Conservation (phyloP, 2,329 filamentous ascomycete species). For the Domatiomyces catenatus region DNA sequence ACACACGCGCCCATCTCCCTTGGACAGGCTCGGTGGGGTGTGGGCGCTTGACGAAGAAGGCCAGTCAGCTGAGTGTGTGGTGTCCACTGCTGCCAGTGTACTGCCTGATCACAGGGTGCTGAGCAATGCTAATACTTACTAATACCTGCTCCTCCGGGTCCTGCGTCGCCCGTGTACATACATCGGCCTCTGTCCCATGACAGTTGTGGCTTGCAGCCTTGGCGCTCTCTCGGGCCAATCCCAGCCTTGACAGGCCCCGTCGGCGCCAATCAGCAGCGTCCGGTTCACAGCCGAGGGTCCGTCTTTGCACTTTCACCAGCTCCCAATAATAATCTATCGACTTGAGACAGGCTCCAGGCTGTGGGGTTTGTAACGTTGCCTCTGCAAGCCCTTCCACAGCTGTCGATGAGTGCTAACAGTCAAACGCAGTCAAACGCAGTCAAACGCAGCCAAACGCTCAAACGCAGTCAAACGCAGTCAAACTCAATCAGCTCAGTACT, state of each 20-base stretch:
- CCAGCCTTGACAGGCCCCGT: background rate
- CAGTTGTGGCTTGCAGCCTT: background rate
- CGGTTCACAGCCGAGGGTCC: background rate
- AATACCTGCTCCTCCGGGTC: too few relatives aligned
- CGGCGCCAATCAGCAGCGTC: background rate
- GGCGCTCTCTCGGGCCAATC: background rate
- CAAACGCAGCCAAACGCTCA: background rate
- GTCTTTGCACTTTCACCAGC: background rate
- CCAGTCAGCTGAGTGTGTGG: background rate
- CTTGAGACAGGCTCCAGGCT: background rate
- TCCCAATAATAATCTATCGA: background rate
- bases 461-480: background rate
- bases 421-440: background rate
- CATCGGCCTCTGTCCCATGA: background rate
- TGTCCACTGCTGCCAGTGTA: too few relatives aligned
- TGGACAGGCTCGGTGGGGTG: background rate
- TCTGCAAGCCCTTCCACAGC: background rate
- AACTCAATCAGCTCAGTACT: too few relatives aligned
- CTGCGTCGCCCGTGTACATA: too few relatives aligned
- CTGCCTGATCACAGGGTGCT: too few relatives aligned
- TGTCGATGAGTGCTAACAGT: background rate
- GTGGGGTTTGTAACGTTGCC: background rate
- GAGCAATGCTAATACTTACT: too few relatives aligned
- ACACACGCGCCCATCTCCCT: background rate
- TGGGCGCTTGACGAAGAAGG: background rate